Percentiles rank a stretch among this genome's conserved stretches.
phyloP scores from a whole-genome alignment of 2,329 filamentous ascomycete genomes.

The Juglanconis oblonga region DNA sequence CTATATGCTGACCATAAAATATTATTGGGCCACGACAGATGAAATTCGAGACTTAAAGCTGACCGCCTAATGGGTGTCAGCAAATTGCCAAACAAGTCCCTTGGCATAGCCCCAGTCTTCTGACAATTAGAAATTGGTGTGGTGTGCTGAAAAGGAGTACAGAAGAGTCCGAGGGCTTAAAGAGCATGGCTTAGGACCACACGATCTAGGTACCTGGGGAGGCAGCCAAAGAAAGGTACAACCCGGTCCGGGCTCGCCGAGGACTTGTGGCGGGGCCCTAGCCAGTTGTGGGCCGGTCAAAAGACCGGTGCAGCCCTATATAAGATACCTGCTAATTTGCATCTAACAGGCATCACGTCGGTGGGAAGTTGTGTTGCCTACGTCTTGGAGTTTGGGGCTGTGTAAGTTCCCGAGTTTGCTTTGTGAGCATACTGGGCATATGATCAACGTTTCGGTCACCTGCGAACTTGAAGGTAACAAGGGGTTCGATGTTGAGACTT shows the following conservation, averaged over 20 bases:
- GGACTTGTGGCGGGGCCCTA: background rate
- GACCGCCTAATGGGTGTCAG: background rate
- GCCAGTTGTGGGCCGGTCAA: background rate
- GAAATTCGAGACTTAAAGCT: background rate
- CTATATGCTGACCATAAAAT: background rate
- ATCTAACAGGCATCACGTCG: background rate
- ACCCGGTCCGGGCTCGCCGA: background rate
- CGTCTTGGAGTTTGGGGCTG: too few species aligned
- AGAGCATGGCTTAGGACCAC: background rate
- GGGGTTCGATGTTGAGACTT: too few species aligned
- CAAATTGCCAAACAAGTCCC: background rate
- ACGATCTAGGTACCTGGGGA: background rate
- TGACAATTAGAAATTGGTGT: background rate
- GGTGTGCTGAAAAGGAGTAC: background rate
- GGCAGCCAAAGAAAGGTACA: background rate
- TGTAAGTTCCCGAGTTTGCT: too few species aligned
- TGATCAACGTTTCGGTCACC: too few species aligned
- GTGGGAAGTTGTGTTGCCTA: background rate
- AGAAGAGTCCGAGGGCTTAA: background rate
- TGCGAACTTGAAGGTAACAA: too few species aligned
- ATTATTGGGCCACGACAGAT: background rate
- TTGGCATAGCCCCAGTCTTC: background rate
- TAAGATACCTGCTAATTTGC: background rate
- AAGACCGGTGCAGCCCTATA: background rate
- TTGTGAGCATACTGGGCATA: too few species aligned